Percentiles rank a stretch among this genome's conserved stretches.
Conservation (phyloP, 306 rosid genomes). For the Cucurbita ficifolia region DNA sequence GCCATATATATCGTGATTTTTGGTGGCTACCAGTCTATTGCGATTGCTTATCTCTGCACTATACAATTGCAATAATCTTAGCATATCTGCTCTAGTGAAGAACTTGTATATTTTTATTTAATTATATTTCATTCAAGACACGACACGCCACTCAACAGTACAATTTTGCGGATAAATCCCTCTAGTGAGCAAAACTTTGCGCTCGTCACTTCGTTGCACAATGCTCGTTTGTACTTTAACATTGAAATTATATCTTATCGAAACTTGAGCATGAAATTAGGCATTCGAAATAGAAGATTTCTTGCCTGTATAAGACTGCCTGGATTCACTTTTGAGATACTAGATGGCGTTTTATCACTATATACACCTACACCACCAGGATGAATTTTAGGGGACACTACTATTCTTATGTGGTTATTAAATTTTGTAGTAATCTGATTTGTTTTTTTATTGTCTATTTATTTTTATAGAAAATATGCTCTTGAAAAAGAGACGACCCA, state of each 20-base stretch:
- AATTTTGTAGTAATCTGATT: not conserved
- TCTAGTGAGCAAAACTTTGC: not conserved
- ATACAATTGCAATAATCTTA: not conserved
- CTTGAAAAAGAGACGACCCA: not conserved
- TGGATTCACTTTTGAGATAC: not conserved
- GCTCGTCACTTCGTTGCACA: not conserved
- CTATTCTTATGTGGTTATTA: not conserved
- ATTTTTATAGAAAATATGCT: not conserved
- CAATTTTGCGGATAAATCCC: not conserved
- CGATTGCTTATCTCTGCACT: not conserved
- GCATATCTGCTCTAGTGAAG: not conserved
- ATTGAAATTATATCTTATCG: not conserved
- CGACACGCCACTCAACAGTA: not conserved
- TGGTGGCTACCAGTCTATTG: not conserved
- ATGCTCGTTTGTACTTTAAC: not conserved
- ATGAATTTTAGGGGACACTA: not conserved
- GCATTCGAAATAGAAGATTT: not conserved
- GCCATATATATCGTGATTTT: not conserved
- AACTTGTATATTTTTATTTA: not conserved
- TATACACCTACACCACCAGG: not conserved
- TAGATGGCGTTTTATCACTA: not conserved
- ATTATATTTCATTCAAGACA: not conserved
- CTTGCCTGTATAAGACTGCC: not conserved
- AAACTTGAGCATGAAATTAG: not conserved
- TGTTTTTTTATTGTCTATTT: not conserved